These are phyloP conservation scores for Torrubiellomyces zombiae DNA, from an alignment of 2,329 filamentous ascomycete genomes.

Conservation along the genomic window DNA sequence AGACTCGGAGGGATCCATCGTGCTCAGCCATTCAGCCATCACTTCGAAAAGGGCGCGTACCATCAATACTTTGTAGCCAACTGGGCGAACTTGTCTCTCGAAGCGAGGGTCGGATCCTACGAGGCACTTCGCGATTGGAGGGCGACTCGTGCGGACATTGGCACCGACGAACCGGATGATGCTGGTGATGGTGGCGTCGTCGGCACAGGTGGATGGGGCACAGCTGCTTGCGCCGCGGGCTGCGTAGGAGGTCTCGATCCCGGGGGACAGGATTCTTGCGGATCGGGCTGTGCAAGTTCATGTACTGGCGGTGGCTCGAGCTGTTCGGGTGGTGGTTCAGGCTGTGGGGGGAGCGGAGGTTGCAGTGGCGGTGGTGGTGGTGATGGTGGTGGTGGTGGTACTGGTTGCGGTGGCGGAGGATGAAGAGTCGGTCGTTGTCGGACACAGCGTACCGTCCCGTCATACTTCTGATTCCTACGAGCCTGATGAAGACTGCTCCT, in stretches of 20 bases:
- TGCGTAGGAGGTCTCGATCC: conserved; percentile 2
- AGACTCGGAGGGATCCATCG: conserved; percentile 25
- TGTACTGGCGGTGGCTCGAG: conserved; percentile 4
- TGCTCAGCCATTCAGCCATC: conserved; percentile 23
- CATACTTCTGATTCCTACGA: too few relatives aligned
- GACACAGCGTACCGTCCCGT: too few relatives aligned
- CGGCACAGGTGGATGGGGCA: conserved; percentile 5
- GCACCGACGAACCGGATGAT: not conserved
- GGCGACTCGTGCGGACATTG: conserved; percentile 6
- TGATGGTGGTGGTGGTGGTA: too few relatives aligned
- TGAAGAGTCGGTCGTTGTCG: too few relatives aligned
- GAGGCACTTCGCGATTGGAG: conserved; percentile 11
- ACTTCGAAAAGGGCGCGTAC: conserved; percentile 16
- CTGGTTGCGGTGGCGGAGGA: too few relatives aligned
- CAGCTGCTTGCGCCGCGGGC: conserved; percentile 6
- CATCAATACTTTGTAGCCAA: conserved; percentile 13
- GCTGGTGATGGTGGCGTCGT: conserved; percentile 2
- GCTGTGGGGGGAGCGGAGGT: conserved; percentile 7
- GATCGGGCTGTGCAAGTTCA: conserved; percentile 8
- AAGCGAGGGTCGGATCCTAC: conserved; percentile 8
- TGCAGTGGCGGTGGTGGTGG: conserved; percentile 4
- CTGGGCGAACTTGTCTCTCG: conserved; percentile 9
- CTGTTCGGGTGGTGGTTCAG: conserved; percentile 6
- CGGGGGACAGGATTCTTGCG: conserved; percentile 8
- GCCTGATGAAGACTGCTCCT: too few relatives aligned